Evolutionary conservation across 257 asterid species (phyloP), one percentile per base, ranked within the genome.

Genomic region (Nicotiana paniculata): DNA sequence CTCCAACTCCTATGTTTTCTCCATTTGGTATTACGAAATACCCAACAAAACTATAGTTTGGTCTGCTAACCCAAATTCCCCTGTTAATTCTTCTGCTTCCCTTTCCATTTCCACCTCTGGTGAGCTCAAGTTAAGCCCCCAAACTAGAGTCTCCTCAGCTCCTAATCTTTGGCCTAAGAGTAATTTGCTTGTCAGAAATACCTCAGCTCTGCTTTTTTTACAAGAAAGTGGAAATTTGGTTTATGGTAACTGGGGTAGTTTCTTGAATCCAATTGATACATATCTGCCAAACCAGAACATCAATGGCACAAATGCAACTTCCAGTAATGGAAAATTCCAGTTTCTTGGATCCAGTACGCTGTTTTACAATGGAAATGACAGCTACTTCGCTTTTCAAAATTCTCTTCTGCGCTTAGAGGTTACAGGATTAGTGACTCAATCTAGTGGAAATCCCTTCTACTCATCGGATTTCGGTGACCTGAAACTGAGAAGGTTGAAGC

Each of bases 241-340:
- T 63, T 94, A 80, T 32, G 97, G 90, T 16, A 81, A 77, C 57
- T 93, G 95, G 87, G 80, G 57, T 26, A 94, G 98, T 83, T 94
- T 93, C 83, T 57, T 43, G 32, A 9, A 68, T 33, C 98, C 98
- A 1, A 90, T 96, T 28, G 80, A 90, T 64, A 93, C 98, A 4
- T 80, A 88, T 85, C 88, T 94, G 21, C 97, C 98, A 11, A 74
- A 55, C 64, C 97, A 94, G 82, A 59, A 15, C 7, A 89, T 93
- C 1, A 90, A 83, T 15, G 92, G 84, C n/a, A 84, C 92, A 0
- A 46, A 0, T 4, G 82, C 92, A 13, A 68, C 85, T 61, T 87
- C 97, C 0, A 81, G 15, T 65, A 91, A 91, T 79, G 91, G 91
- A 9, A 91, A 88, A 78, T 94, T 83, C 59, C 82, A 9, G 82